phyloP scores from a whole-genome alignment of 176 grass and related monocot species.

The Rhynchospora tenuis region DNA sequence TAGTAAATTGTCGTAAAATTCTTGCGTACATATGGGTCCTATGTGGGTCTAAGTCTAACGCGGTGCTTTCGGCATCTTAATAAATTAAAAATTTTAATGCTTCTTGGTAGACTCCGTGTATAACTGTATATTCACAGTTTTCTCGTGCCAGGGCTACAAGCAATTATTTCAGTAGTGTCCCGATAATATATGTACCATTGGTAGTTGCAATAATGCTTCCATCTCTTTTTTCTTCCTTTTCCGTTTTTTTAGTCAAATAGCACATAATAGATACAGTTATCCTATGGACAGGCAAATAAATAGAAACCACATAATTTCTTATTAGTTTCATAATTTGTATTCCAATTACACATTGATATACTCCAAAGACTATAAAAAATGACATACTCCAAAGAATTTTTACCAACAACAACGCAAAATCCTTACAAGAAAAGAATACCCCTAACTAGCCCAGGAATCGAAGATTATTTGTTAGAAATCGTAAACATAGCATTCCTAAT shows the following conservation, averaged over 20 bases:
- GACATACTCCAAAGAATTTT: not conserved
- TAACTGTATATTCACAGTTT: not conserved
- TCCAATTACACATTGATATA: not conserved
- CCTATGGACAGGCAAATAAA: too few relatives aligned
- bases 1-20: not conserved
- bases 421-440: too few relatives aligned
- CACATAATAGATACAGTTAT: not conserved
- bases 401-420: not conserved
- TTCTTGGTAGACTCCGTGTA: not conserved
- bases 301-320: not conserved
- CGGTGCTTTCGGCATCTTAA: slow-evolving; percentile 8
- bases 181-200: not conserved
- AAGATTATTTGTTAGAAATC: too few relatives aligned
- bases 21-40: not conserved
- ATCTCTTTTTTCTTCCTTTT: not conserved
- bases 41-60: not conserved
- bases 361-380: too few relatives aligned
- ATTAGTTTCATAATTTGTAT: not conserved
- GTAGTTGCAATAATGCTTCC: not conserved
- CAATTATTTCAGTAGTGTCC: not conserved
- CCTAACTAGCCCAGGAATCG: too few relatives aligned
- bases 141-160: not conserved
- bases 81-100: slow-evolving; percentile 6
- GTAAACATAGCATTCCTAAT: too few relatives aligned
- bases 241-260: too few relatives aligned